These are phyloP conservation scores for Spinellus fusiger DNA, from an alignment of 192 early-diverging fungal species.

Conservation along the genomic window DNA sequence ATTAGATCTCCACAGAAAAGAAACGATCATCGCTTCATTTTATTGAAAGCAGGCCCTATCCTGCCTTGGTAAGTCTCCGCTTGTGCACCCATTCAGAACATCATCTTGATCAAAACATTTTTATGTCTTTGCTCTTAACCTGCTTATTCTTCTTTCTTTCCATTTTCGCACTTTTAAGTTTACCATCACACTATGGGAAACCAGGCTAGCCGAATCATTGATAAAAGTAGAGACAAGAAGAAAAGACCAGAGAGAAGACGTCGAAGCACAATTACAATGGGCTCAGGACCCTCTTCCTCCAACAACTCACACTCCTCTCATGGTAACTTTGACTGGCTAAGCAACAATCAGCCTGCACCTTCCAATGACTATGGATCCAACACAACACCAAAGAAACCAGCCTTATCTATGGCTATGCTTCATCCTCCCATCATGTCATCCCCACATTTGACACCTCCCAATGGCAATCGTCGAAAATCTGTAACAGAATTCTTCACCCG, in stretches of 20 bases:
- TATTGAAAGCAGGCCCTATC: no score
- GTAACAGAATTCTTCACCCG: constrained; percentile 8
- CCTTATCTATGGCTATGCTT: no score
- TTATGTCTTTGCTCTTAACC: background rate
- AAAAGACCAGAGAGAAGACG: constrained; percentile 9
- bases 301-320: background rate
- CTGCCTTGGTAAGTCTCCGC: no score
- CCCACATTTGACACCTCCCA: no score
- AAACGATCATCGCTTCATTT: no score
- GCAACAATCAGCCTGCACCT: no score
- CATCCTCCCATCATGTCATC: no score
- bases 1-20: no score
- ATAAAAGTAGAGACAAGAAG: constrained; percentile 17
- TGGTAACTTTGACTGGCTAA: background rate
- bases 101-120: no score
- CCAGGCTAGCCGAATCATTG: constrained; percentile 23
- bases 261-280: constrained; percentile 4
- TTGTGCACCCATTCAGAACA: no score
- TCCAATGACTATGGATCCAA: no score
- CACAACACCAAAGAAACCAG: no score
- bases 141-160: background rate
- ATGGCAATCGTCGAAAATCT: constrained; percentile 10
- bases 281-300: background rate
- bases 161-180: background rate
- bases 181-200: constrained; percentile 33